Evolutionary conservation across 208 protist species (phyloP).

Genomic region (Wallacemonas collosoma): DNA sequence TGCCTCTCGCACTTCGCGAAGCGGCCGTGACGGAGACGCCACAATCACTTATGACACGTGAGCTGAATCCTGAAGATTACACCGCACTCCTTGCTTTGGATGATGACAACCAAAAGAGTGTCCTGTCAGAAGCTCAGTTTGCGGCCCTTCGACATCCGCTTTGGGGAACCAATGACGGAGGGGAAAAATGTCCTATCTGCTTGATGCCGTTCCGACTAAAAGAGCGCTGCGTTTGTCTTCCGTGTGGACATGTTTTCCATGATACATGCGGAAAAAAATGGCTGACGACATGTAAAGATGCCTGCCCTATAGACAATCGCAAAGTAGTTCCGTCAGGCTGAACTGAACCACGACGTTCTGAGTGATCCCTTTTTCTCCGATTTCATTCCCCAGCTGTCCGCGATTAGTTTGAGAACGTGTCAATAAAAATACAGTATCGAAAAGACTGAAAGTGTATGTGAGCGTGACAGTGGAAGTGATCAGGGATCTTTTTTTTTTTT

Average conservation of each 20-base stretch:
- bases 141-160: slow-evolving; percentile 21
- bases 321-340: background rate
- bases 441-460: too few relatives aligned
- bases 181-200: slow-evolving; percentile 63
- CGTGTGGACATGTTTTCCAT: slow-evolving; percentile 82
- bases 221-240: slow-evolving; percentile 51
- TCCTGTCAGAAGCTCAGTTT: slow-evolving; percentile 34
- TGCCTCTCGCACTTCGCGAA: slow-evolving; percentile 13
- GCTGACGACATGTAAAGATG: slow-evolving; percentile 61
- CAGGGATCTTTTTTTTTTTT: background rate
- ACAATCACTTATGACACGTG: slow-evolving; percentile 24
- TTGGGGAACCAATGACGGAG: slow-evolving; percentile 28
- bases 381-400: too few relatives aligned
- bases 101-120: slow-evolving; percentile 24
- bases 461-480: too few relatives aligned
- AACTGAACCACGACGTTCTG: background rate
- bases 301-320: slow-evolving; percentile 69
- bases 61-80: slow-evolving; percentile 85
- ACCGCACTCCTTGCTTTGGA: slow-evolving; percentile 63
- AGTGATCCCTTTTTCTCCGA: too few relatives aligned
- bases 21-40: background rate
- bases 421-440: too few relatives aligned
- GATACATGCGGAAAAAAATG: slow-evolving; percentile 53
- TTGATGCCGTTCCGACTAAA: slow-evolving; percentile 38
- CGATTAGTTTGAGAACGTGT: too few relatives aligned